phyloP scores from a whole-genome alignment of 352 stramenopile species.

The Globisporangium sylvaticum region DNA sequence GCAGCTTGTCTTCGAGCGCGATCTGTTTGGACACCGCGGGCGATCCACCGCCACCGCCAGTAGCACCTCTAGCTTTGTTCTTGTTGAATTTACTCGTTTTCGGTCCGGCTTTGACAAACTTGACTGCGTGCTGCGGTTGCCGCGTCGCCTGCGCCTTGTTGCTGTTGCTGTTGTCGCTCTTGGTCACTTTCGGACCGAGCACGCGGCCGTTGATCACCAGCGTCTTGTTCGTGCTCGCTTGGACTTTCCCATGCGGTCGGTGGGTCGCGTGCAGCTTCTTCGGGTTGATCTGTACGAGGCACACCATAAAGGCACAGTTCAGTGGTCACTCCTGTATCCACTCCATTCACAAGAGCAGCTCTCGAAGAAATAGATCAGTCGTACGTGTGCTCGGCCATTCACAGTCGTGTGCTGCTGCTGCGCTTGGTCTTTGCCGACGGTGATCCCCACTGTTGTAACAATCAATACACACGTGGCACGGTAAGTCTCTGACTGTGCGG shows the following conservation, averaged over 20 bases:
- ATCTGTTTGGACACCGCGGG: conserved; percentile 19
- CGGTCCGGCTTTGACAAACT: conserved; percentile 14
- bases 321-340: not conserved
- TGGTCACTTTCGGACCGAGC: conserved; percentile 41
- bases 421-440: conserved; percentile 9
- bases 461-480: not conserved
- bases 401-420: conserved; percentile 13
- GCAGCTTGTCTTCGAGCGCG: conserved; percentile 59
- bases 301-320: not conserved
- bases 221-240: conserved; percentile 25
- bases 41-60: not conserved
- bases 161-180: conserved; percentile 16
- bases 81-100: conserved; percentile 9
- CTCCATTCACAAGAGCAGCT: not conserved
- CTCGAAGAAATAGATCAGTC: not conserved
- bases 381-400: conserved; percentile 10
- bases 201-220: conserved; percentile 64
- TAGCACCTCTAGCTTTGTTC: not conserved
- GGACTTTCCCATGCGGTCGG: conserved; percentile 48
- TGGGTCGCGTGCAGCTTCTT: conserved; percentile 47
- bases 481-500: not conserved
- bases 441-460: conserved; percentile 21
- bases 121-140: conserved; percentile 22
- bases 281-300: conserved; percentile 21
- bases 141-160: conserved; percentile 25